Percentiles rank a stretch among this genome's conserved stretches.
These are phyloP conservation scores for Pinus taeda DNA, from an alignment of 75 land plant genomes.

Conservation along the genomic window DNA sequence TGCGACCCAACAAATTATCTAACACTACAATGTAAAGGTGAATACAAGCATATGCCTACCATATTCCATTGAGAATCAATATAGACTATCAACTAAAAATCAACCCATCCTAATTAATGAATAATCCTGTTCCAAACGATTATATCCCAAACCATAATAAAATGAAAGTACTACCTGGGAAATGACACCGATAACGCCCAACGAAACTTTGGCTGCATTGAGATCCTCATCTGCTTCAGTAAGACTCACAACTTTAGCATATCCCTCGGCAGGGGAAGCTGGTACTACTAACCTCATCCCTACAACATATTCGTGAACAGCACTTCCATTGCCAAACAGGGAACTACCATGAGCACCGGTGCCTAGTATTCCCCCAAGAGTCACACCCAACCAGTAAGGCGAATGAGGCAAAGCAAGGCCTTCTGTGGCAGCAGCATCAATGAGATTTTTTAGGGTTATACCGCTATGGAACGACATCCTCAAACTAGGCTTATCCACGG, in stretches of 20 bases:
- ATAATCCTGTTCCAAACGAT: too few species aligned
- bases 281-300: slow-evolving; percentile 49
- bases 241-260: slow-evolving; percentile 37
- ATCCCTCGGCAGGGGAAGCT: slow-evolving; percentile 42
- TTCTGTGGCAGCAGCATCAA: slow-evolving; percentile 42
- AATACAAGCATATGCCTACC: too few species aligned
- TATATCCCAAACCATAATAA: too few species aligned
- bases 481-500: slow-evolving; percentile 25
- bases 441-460: slow-evolving; percentile 36
- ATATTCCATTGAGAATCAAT: too few species aligned
- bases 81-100: too few species aligned
- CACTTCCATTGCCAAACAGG: slow-evolving; percentile 64
- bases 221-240: slow-evolving; percentile 26
- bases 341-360: slow-evolving; percentile 89
- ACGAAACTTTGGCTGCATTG: slow-evolving; percentile 64
- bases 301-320: slow-evolving; percentile 69
- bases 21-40: too few species aligned
- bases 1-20: too few species aligned
- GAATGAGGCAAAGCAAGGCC: slow-evolving; percentile 64
- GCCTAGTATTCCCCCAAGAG: slow-evolving; percentile 58
- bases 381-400: slow-evolving; percentile 80
- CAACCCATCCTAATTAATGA: too few species aligned
- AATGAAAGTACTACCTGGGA: slow-evolving; percentile 37
- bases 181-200: slow-evolving; percentile 79
- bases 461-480: slow-evolving; percentile 57